Conservation (phyloP, 1,284 basidiomycete genomes). For the Laetiporus sulphureus region DNA sequence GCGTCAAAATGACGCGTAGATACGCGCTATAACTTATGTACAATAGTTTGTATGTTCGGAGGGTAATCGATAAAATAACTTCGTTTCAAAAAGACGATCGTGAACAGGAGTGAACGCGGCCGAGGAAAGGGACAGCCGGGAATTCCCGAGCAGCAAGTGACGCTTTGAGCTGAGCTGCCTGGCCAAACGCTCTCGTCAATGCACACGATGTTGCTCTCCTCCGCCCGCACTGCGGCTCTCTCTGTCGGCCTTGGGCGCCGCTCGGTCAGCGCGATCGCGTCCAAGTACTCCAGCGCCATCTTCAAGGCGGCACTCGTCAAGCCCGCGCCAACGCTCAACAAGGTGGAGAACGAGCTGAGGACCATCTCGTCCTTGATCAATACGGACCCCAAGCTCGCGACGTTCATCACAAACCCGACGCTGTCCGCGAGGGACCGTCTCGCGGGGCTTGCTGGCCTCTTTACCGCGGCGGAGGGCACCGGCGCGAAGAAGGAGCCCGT, state of each 20-base stretch:
- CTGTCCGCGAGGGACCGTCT: slow-evolving; percentile 75
- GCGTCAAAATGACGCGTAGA: no score
- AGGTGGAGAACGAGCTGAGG: slow-evolving; percentile 80
- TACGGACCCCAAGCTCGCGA: slow-evolving; percentile 53
- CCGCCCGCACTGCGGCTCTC: slow-evolving; percentile 36
- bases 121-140: not conserved
- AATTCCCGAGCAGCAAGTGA: no score
- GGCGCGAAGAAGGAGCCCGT: slow-evolving; percentile 64
- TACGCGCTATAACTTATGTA: no score
- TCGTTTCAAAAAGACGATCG: no score
- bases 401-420: slow-evolving; percentile 86
- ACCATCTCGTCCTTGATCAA: slow-evolving; percentile 63
- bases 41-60: no score
- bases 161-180: no score
- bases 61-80: no score
- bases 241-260: slow-evolving; percentile 51
- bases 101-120: not conserved
- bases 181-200: slow-evolving; percentile 5
- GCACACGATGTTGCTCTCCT: slow-evolving; percentile 33
- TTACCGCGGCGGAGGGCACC: slow-evolving; percentile 49
- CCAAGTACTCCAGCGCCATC: slow-evolving; percentile 93
- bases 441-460: slow-evolving; percentile 64
- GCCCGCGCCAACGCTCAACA: slow-evolving; percentile 71
- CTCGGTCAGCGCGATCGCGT: slow-evolving; percentile 65
- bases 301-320: slow-evolving; percentile 90